Base-by-base conservation (phyloP, 1,139 yeast species). In the Diutina scorzettiae region DNA sequence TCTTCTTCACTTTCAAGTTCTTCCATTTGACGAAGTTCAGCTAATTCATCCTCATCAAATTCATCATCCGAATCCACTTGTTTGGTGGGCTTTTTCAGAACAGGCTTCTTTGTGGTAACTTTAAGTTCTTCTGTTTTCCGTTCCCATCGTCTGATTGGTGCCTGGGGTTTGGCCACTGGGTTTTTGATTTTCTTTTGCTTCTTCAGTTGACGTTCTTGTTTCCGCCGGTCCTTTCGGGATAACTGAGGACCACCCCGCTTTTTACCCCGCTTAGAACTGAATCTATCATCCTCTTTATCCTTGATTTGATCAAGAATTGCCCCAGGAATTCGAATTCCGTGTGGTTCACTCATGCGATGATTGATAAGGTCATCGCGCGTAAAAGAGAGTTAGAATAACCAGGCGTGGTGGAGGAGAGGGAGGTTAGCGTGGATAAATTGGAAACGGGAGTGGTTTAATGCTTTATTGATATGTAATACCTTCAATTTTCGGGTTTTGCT, bases 231-330 rank as follows among this genome's bases (percentile, higher is more conserved):
- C 49, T 78, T 79, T 53, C 85, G 56, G 33, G 73, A 58, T 2
- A 65, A 44, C 4, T 50, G 53, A 28, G 49, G 50, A 37, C 46
- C 52, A 29, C 50, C 56, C 48, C 49, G 59, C 48, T 58, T 56
- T 58, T 58, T 66, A 49, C 63, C 62, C 36, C 55, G 51, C 27
- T 52, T 51, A 44, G 34, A 42, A 28, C 31, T 17, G 8, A 16
- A 24, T 7, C 41, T 17, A 16, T 48, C 51, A 43, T 64, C 70
- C 18, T 68, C 74, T 17, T 57, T 63, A 20, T 56, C 60, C 46
- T 73, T 68, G 47, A 84, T 69, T 54, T 78, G 80, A 48, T 83
- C 91, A 42, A 84, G 56, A 31, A 85, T 57, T 16, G 64, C 60
- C 1, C 82, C 83, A 0, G 95, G 95, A 23, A 84, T 63, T 46